Base-by-base conservation (phyloP, 495 filamentous ascomycete species). In the Talaromyces stipitatus region DNA sequence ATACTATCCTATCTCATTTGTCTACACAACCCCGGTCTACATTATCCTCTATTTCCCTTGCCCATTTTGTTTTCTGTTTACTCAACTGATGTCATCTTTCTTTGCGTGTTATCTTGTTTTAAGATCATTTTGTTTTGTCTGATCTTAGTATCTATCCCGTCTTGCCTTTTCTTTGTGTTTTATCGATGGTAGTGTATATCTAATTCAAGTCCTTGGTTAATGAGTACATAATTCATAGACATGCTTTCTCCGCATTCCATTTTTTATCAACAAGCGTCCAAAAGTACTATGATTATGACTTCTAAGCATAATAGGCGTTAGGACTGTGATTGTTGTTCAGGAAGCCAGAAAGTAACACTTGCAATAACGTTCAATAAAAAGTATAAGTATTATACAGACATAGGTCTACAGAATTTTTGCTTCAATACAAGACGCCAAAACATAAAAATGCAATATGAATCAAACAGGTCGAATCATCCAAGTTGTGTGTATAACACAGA, bases 171-270 rank as follows among this genome's bases (percentile, higher is more conserved):
- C 47, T 46, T 61, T 50, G 22, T 54, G 18, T 58, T 48, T 30
- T 53, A 47, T 58, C 52, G 61, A 66, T 64, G 61, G 64, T 56
- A 56, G 41, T 66, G 66, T 68, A 64, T 38, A 68, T 66, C 52
- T 53, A 41, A 41, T 41, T 18, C 36, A 41, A 41, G 16, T 18
- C 18, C 18, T 41, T 20, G n/a, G n/a, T n/a, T n/a, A n/a, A 41
- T 41, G 36, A 41, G 36, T 41, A 41, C 16, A 41, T 41, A 41
- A n/a, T n/a, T n/a, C n/a, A n/a, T n/a, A n/a, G n/a, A n/a, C 28
- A 3, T 9, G 28, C 28, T 29, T 29, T 29, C n/a, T n/a, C n/a
- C n/a, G n/a, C n/a, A n/a, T n/a, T n/a, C n/a, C n/a, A n/a, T n/a
- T n/a, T n/a, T n/a, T n/a, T n/a, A n/a, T n/a, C n/a, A n/a, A n/a